Percentiles rank a stretch among this genome's conserved stretches.
Conservation (phyloP, 129 eudicot genomes). For the Pseudognaphalium luteoalbum region DNA sequence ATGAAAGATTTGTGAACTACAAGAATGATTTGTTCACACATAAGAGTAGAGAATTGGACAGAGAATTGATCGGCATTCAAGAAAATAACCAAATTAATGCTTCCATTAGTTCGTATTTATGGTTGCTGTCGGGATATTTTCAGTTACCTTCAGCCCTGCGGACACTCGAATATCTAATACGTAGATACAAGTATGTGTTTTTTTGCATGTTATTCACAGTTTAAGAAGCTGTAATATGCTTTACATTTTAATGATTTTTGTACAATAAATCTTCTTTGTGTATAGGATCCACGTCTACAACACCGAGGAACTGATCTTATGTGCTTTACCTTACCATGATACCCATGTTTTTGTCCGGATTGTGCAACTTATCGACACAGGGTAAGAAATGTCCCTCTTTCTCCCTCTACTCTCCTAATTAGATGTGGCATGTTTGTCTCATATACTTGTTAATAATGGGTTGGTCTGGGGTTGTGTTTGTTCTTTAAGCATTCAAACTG, state of each 20-base stretch:
- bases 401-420: neutral
- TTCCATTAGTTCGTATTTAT: slow-evolving; percentile 61
- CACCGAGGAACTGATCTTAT: slow-evolving; percentile 74
- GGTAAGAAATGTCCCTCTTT: slow-evolving; percentile 48
- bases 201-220: slow-evolving; percentile 10
- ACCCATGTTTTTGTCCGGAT: slow-evolving; percentile 78
- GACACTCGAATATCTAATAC: slow-evolving; percentile 86
- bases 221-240: neutral
- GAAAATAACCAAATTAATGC: slow-evolving; percentile 65
- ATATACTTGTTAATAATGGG: neutral
- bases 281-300: slow-evolving; percentile 78
- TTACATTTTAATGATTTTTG: neutral
- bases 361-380: slow-evolving; percentile 68
- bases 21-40: slow-evolving; percentile 76
- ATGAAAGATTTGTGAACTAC: slow-evolving; percentile 61
- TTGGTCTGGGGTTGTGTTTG: neutral
- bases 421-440: neutral
- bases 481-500: neutral
- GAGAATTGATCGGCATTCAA: slow-evolving; percentile 65
- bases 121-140: slow-evolving; percentile 74
- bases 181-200: slow-evolving; percentile 76
- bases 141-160: slow-evolving; percentile 53
- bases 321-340: slow-evolving; percentile 89
- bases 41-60: slow-evolving; percentile 74
- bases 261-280: slow-evolving; percentile 3